Percentiles rank a stretch among this genome's conserved stretches.
phyloP scores from a whole-genome alignment of 2,329 filamentous ascomycete species.

The Rutstroemia sp. region DNA sequence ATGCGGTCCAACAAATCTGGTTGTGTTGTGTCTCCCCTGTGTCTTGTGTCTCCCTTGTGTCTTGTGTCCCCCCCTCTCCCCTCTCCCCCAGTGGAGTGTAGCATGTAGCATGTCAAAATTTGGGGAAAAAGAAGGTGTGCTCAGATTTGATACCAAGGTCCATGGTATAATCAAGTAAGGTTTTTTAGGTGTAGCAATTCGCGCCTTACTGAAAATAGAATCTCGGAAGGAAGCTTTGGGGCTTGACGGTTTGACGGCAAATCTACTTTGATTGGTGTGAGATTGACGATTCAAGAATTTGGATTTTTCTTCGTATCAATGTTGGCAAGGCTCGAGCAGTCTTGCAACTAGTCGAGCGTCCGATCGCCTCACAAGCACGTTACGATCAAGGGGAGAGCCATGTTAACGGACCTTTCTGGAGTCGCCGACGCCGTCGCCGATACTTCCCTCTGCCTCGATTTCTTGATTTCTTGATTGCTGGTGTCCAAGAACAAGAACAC shows the following conservation, averaged over 20 bases:
- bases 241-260: neutral
- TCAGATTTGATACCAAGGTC: conserved; percentile 2
- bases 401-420: neutral
- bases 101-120: neutral
- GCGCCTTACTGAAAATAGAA: neutral
- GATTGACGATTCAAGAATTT: neutral
- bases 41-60: too few species aligned
- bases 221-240: neutral
- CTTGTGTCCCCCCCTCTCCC: too few species aligned
- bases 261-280: neutral
- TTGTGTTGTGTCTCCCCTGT: neutral
- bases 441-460: neutral
- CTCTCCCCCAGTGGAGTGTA: neutral
- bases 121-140: neutral
- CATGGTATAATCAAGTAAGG: neutral
- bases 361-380: neutral
- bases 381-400: neutral
- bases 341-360: neutral
- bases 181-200: neutral
- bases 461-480: neutral
- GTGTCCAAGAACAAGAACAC: neutral
- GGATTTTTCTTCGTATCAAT: conserved; percentile 2
- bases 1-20: neutral
- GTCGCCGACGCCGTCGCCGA: neutral
- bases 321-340: neutral